A percentile compares a stretch with the other conserved stretches of the same genome.
Evolutionary conservation across 139 green algal species (phyloP).

Genomic region (Chlorella sorokiniana): DNA sequence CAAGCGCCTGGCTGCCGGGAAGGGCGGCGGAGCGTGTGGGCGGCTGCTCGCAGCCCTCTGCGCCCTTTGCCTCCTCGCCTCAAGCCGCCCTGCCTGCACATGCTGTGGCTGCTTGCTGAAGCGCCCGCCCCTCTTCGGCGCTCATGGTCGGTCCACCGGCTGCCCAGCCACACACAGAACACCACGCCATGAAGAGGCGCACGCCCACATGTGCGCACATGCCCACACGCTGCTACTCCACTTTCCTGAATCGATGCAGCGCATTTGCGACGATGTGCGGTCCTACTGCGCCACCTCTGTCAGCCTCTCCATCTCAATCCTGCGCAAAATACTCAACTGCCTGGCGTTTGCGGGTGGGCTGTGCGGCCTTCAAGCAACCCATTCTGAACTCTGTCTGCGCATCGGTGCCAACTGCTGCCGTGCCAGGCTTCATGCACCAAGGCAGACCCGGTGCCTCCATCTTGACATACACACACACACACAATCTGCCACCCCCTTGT

Average conservation of each 20-base stretch:
- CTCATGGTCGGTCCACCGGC: too few species aligned
- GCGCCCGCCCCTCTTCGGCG: too few species aligned
- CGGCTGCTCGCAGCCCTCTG: neutral
- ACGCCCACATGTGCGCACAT: too few species aligned
- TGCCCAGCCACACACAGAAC: too few species aligned
- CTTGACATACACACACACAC: neutral
- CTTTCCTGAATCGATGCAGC: slow-evolving; percentile 46
- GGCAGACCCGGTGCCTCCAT: neutral
- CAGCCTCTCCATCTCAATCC: slow-evolving; percentile 65
- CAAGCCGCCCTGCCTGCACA: too few species aligned
- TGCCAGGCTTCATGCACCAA: too few species aligned
- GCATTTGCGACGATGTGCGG: slow-evolving; percentile 90
- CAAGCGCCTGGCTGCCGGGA: neutral
- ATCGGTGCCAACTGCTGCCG: too few species aligned
- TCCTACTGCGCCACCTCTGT: slow-evolving; percentile 69
- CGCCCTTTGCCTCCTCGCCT: too few species aligned
- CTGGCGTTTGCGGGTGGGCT: slow-evolving; percentile 77
- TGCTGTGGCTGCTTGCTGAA: too few species aligned
- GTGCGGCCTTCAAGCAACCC: neutral
- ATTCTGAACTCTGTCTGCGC: too few species aligned
- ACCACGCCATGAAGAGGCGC: too few species aligned
- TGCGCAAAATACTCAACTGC: slow-evolving; percentile 82
- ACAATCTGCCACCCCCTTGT: too few species aligned
- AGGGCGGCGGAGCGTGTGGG: neutral
- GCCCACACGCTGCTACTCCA: neutral